These are phyloP conservation scores for Botryosphaeria dothidea DNA, from an alignment of 2,329 filamentous ascomycete species.

Conservation along the genomic window DNA sequence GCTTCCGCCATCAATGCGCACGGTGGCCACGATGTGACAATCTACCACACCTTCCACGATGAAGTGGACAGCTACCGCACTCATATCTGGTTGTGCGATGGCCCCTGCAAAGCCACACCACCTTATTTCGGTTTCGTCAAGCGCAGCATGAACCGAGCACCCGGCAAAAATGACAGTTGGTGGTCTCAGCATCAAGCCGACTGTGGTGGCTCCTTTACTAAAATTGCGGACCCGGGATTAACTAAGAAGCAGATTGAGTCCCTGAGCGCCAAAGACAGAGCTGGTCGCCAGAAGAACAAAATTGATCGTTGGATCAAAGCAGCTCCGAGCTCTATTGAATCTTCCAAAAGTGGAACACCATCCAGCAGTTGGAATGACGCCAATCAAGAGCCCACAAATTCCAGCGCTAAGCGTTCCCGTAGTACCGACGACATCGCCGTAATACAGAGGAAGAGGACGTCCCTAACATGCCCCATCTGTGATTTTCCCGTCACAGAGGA, in stretches of 20 bases:
- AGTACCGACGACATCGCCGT: conserved; percentile 18
- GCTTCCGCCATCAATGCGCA: conserved; percentile 49
- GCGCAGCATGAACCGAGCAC: conserved; percentile 47
- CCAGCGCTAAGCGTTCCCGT: conserved; percentile 27
- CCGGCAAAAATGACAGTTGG: conserved; percentile 45
- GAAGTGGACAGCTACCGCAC: conserved; percentile 49
- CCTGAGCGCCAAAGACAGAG: conserved; percentile 42
- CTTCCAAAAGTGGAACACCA: conserved; percentile 15
- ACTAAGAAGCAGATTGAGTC: conserved; percentile 43
- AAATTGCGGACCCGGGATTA: conserved; percentile 43
- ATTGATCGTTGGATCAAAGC: conserved; percentile 42
- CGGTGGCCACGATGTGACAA: conserved; percentile 41
- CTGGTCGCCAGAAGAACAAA: conserved; percentile 47
- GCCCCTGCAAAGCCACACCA: conserved; percentile 38
- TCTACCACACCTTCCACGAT: conserved; percentile 49
- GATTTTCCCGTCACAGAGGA: conserved; percentile 29
- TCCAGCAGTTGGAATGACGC: background rate
- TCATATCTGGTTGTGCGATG: conserved; percentile 48
- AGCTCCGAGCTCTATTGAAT: conserved; percentile 19
- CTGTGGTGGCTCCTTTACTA: conserved; percentile 44
- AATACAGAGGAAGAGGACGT: conserved; percentile 23
- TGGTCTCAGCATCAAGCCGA: conserved; percentile 41
- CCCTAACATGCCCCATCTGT: conserved; percentile 45
- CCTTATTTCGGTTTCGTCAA: conserved; percentile 49
- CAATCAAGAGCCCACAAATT: background rate